These are phyloP conservation scores for Venturia pyrina DNA, from an alignment of 2,329 filamentous ascomycete genomes.

Conservation along the genomic window DNA sequence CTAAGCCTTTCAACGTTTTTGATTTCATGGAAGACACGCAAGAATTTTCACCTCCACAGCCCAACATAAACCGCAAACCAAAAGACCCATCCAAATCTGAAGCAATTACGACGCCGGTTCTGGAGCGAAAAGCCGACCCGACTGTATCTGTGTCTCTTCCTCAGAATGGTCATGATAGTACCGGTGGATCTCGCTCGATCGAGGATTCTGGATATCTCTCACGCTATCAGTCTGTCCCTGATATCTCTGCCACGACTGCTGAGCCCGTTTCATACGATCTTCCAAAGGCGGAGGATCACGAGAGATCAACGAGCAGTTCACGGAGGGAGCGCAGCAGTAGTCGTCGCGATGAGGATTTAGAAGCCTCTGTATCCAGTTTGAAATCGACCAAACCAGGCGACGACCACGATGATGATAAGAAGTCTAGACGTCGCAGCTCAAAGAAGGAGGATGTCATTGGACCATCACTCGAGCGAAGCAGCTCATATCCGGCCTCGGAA, in stretches of 20 bases:
- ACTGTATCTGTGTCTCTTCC: neutral
- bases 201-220: constrained; percentile 8
- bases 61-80: neutral
- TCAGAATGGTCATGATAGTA: constrained; percentile 2
- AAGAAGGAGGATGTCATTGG: constrained; percentile 6
- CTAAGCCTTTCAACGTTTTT: constrained; percentile 9
- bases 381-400: constrained; percentile 7
- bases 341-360: constrained; percentile 8
- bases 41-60: neutral
- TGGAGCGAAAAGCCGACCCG: constrained; percentile 1
- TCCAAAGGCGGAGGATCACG: neutral
- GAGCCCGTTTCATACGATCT: constrained; percentile 23
- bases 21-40: constrained; percentile 6
- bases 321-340: constrained; percentile 1
- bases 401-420: constrained; percentile 9
- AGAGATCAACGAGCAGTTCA: neutral
- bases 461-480: neutral
- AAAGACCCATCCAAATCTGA: neutral
- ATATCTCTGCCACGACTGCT: neutral
- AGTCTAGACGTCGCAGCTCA: constrained; percentile 4
- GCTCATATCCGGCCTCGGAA: constrained; percentile 6
- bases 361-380: constrained; percentile 7
- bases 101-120: neutral
- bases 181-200: neutral
- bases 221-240: neutral